A percentile compares a stretch with the other conserved stretches of the same genome.
Conservation (phyloP, 2,329 filamentous ascomycete species). For the Periconia sp. region DNA sequence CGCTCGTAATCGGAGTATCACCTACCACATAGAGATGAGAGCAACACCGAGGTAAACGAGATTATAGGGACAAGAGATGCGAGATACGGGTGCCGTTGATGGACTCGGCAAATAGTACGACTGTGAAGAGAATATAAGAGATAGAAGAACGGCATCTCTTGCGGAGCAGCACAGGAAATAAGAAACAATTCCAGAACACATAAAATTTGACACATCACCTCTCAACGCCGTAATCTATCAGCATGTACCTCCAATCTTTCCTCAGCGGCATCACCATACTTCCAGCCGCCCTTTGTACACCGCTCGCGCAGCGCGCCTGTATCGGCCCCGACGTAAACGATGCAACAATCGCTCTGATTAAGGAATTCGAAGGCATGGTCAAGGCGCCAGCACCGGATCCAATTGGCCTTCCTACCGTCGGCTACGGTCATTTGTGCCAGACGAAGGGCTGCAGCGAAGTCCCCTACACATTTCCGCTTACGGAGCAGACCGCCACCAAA, state of each 20-base stretch:
- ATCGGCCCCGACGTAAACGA: conserved; percentile 35
- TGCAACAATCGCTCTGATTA: conserved; percentile 45
- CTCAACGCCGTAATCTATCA: neutral
- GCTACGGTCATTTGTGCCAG: conserved; percentile 58
- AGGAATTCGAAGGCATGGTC: conserved; percentile 47
- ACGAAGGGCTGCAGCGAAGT: conserved; percentile 53
- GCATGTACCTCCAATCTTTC: neutral
- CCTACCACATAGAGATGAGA: too few relatives aligned
- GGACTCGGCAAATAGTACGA: conserved; percentile 1
- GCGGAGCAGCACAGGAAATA: neutral
- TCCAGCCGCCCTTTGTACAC: conserved; percentile 8
- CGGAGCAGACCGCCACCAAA: conserved; percentile 46
- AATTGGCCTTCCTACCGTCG: conserved; percentile 56
- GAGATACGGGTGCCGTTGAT: conserved; percentile 3
- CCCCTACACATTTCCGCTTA: conserved; percentile 54
- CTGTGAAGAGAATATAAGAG: neutral
- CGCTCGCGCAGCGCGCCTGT: conserved; percentile 18
- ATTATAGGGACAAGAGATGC: neutral
- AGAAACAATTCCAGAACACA: neutral
- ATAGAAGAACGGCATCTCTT: neutral
- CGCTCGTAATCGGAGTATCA: too few relatives aligned
- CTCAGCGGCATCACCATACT: conserved; percentile 9
- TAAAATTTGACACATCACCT: neutral
- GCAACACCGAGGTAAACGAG: too few relatives aligned
- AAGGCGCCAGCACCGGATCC: conserved; percentile 46